These are phyloP conservation scores for Zizania palustris DNA, from an alignment of 202 grass and related monocot species.

Conservation along the genomic window DNA sequence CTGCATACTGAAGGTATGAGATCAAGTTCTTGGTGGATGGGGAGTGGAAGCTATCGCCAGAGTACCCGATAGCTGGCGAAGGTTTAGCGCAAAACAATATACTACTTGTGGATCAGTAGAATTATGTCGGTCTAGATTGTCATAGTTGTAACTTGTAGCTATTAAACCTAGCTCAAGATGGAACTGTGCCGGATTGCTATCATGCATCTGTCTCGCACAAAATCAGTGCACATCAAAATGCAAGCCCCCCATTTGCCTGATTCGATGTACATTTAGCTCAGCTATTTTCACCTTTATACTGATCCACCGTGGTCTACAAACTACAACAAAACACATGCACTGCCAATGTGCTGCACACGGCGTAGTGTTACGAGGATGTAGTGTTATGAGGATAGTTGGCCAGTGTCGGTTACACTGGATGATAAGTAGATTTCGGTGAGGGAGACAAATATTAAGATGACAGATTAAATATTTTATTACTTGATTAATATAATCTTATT, in stretches of 20 bases:
- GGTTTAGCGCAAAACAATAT: slow-evolving; percentile 74
- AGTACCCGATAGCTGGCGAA: slow-evolving; percentile 67
- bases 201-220: background rate
- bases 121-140: background rate
- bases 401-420: no score
- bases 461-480: no score
- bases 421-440: no score
- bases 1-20: slow-evolving; percentile 66
- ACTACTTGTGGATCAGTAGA: slow-evolving; percentile 50
- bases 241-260: background rate
- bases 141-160: background rate
- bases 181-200: background rate
- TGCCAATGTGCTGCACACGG: no score
- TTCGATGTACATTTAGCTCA: background rate
- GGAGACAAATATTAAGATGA: no score
- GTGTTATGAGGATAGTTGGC: no score
- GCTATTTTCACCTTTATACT: background rate
- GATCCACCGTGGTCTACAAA: background rate
- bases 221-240: slow-evolving; percentile 27
- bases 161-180: background rate
- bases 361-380: no score
- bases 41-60: slow-evolving; percentile 79
- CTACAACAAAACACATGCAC: background rate
- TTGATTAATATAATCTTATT: no score
- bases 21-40: slow-evolving; percentile 96